These are phyloP conservation scores for Ustilago tritici DNA, from an alignment of 1,284 basidiomycete genomes.

Conservation along the genomic window DNA sequence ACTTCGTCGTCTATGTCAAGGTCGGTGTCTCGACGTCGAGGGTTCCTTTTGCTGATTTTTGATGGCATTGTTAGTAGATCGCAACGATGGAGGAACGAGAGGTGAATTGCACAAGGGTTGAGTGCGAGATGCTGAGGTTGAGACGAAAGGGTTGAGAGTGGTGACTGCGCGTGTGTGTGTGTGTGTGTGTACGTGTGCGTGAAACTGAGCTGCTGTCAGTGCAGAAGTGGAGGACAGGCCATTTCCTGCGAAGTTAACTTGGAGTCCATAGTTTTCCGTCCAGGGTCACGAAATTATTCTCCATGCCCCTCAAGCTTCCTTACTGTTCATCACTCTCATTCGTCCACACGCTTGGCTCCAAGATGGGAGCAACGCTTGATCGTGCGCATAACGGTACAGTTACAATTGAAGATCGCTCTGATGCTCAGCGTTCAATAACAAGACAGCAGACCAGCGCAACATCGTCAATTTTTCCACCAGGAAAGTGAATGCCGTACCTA, in stretches of 20 bases:
- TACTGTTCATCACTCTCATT: no score
- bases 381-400: background rate
- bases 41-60: background rate
- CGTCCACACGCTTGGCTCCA: background rate
- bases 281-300: no score
- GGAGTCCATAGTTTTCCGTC: no score
- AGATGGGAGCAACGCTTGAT: background rate
- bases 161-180: no score
- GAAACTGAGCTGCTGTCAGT: background rate
- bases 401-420: background rate
- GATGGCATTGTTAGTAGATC: no score
- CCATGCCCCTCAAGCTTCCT: no score
- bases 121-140: background rate
- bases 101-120: no score
- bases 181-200: background rate
- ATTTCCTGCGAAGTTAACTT: no score
- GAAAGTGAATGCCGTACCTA: constrained; percentile 68
- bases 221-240: background rate
- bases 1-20: constrained; percentile 10
- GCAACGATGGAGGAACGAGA: no score
- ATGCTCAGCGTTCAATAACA: constrained; percentile 69
- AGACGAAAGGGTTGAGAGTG: background rate
- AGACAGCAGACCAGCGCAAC: constrained; percentile 73
- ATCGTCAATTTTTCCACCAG: constrained; percentile 71
- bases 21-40: background rate